Evolutionary conservation across 495 filamentous ascomycete species (phyloP), one percentile per base, ranked within the genome.

Genomic region (Amorphotheca resinae): DNA sequence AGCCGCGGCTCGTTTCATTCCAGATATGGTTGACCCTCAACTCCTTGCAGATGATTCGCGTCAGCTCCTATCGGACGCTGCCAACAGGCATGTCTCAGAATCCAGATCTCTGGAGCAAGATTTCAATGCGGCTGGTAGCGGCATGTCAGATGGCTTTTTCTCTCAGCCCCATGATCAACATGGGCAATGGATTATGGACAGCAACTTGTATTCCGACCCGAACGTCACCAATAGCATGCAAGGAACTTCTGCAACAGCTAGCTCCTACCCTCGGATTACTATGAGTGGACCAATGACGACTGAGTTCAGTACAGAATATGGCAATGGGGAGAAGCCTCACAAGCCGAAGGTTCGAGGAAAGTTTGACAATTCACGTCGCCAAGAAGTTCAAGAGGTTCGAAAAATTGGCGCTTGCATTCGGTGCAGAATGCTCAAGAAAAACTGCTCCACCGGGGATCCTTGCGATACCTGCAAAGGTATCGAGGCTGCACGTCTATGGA

Each of bases 371-470:
- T 64, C 62, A 2, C 64, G 86, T 41, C 72, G 86, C 37, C 77
- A 78, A 53, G 80, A 93, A 57, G 84, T 93, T 2, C 80, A 86
- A 52, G 78, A 80, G 52, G 76, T 91, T 22, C 72, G 86, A 20
- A 84, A 85, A 53, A 69, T 75, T 20, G 86, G 86, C 16, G 86
- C 86, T 11, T 93, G 86, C 52, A 84, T 88, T 41, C 75, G 86
- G 34, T 93, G 86, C 61, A 73, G 83, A 2, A 87, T 93, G 65
- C 64, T 93, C 9, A 82, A 86, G 54, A 93, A 93, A 61, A 80
- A 82, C 1, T 93, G 86, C 53, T 88, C 83, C 3, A 74, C 74
- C 11, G 83, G 81, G 21, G 79, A 67, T n/a, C 86, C 86, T 3
- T 93, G 86, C 54, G 75, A 69, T 16, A 82, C 83, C n/a, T 93